phyloP scores from a whole-genome alignment of 2,329 filamentous ascomycete species.

The Colletotrichum sp. region DNA sequence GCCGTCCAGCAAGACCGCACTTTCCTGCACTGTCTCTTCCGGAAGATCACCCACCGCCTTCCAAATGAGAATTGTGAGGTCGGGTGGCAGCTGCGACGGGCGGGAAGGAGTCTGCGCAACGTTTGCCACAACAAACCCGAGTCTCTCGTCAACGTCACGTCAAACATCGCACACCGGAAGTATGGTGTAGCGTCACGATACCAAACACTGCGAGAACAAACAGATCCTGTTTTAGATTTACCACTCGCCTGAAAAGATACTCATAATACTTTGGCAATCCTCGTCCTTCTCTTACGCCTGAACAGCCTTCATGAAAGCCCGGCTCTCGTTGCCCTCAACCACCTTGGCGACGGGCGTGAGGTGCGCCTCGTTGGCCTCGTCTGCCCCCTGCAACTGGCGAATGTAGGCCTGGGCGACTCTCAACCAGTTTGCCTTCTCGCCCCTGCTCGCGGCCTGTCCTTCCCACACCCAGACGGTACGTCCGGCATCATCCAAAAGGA shows the following conservation, averaged over 20 bases:
- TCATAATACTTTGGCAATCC: not conserved
- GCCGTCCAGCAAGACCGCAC: too few relatives aligned
- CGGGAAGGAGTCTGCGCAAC: too few relatives aligned
- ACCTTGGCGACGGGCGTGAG: conserved; percentile 62
- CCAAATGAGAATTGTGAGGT: too few relatives aligned
- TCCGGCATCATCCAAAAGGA: conserved; percentile 64
- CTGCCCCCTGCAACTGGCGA: conserved; percentile 39
- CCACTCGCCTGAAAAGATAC: not conserved
- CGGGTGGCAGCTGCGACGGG: too few relatives aligned
- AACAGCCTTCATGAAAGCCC: conserved; percentile 55
- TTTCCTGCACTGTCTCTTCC: too few relatives aligned
- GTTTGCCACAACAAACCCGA: too few relatives aligned
- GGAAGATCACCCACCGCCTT: too few relatives aligned
- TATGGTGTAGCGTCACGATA: not conserved
- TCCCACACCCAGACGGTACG: conserved; percentile 70
- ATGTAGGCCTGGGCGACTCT: conserved; percentile 63
- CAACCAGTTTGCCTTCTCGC: conserved; percentile 66
- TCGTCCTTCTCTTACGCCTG: conserved; percentile 24
- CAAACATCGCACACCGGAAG: not conserved
- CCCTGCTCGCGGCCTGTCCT: conserved; percentile 59
- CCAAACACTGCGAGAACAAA: not conserved
- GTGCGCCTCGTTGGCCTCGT: conserved; percentile 37
- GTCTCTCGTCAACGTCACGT: not conserved
- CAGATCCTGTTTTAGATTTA: not conserved
- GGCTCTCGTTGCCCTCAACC: conserved; percentile 59